phyloP scores from a whole-genome alignment of 2,329 filamentous ascomycete species.

The Colletotrichum sp. region DNA sequence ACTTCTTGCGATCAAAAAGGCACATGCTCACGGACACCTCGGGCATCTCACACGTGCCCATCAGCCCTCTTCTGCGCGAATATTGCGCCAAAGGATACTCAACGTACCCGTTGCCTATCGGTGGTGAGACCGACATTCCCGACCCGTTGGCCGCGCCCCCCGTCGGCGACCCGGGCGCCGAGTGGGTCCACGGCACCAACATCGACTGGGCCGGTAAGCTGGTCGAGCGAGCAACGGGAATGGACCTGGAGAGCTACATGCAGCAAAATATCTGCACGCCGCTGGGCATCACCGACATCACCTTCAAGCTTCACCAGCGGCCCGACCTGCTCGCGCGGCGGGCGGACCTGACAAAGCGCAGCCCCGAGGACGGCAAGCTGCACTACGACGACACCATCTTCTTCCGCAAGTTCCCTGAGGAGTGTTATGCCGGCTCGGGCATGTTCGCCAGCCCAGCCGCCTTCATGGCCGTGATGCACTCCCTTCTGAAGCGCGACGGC shows the following conservation, averaged over 20 bases:
- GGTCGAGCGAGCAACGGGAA: slow-evolving; percentile 50
- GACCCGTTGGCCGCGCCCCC: background rate
- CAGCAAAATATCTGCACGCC: slow-evolving; percentile 44
- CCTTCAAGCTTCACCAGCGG: slow-evolving; percentile 27
- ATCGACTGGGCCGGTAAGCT: slow-evolving; percentile 60
- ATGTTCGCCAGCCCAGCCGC: slow-evolving; percentile 38
- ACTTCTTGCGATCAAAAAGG: background rate
- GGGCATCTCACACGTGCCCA: slow-evolving; percentile 50
- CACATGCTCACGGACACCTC: slow-evolving; percentile 54
- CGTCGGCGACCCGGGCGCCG: slow-evolving; percentile 31
- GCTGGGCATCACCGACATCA: slow-evolving; percentile 7
- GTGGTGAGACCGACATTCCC: background rate
- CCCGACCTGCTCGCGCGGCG: slow-evolving; percentile 14
- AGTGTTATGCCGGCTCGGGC: slow-evolving; percentile 38
- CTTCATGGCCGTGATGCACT: slow-evolving; percentile 49
- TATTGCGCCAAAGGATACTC: background rate
- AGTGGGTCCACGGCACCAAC: slow-evolving; percentile 48
- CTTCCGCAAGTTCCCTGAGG: background rate
- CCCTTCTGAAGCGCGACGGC: slow-evolving; percentile 52
- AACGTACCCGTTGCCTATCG: background rate
- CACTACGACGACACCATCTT: slow-evolving; percentile 13
- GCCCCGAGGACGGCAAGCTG: slow-evolving; percentile 7
- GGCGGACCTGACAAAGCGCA: slow-evolving; percentile 17
- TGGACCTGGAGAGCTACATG: slow-evolving; percentile 47
- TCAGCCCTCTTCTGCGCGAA: slow-evolving; percentile 35